phyloP scores from a whole-genome alignment of 1,284 basidiomycete genomes.

The Marasmius sp. region DNA sequence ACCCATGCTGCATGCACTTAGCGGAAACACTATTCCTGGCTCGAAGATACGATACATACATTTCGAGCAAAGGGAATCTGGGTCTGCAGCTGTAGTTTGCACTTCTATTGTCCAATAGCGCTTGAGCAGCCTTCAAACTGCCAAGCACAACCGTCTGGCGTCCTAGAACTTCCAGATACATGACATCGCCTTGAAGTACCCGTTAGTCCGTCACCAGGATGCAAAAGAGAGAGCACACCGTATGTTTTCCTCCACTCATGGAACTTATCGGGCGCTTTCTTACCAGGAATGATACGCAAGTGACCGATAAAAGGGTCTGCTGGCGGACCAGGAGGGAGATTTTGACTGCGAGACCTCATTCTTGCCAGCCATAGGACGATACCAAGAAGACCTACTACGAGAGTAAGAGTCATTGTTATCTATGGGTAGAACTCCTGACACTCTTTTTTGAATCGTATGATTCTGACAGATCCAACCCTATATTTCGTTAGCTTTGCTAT shows the following conservation, averaged over 20 bases:
- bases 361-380: too few species aligned
- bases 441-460: too few species aligned
- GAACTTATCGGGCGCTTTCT: constrained; percentile 12
- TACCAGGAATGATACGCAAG: constrained; percentile 10
- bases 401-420: too few species aligned
- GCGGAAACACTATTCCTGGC: neutral
- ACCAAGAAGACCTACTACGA: too few species aligned
- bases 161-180: constrained; percentile 10
- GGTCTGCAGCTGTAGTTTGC: constrained; percentile 15
- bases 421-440: too few species aligned
- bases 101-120: constrained; percentile 15
- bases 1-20: constrained; percentile 19
- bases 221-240: constrained; percentile 9
- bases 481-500: too few species aligned
- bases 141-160: constrained; percentile 11
- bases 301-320: constrained; percentile 18
- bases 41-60: neutral
- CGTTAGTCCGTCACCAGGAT: neutral
- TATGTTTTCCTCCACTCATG: constrained; percentile 19
- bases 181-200: constrained; percentile 12
- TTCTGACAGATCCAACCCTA: too few species aligned
- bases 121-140: constrained; percentile 10
- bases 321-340: constrained; percentile 18
- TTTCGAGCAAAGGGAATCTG: constrained; percentile 6
- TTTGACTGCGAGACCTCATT: too few species aligned